Base-by-base conservation (phyloP, 2,329 filamentous ascomycete species). In the Myriosclerotinia duriaeana region DNA sequence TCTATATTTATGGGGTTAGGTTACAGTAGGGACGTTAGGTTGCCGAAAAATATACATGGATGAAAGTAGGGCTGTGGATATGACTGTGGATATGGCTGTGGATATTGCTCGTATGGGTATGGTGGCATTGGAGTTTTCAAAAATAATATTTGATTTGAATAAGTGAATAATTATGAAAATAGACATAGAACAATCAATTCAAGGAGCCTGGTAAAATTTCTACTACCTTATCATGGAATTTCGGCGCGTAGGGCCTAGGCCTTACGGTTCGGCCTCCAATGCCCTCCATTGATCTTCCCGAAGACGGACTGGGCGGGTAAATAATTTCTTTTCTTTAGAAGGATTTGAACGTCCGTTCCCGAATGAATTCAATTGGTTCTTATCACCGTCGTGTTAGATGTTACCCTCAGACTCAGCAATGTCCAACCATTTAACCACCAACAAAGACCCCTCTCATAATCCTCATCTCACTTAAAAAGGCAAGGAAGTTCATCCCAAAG, bases 41-140 rank as follows among this genome's bases (percentile, higher is more conserved):
- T 30, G 38, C 58, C 58, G 44, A 61, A 22, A 22, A 15, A 17
- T 38, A 26, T 50, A 38, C n/a, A 61, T 50, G 58, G 34, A 26
- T 60, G 14, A 8, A 8, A 34, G 30, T 34, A 34, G 30, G 30
- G 30, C 30, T 34, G 30, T 34, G 30, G 30, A 26, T 17, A n/a
- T 6, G 14, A 7, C 20, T 50, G n/a, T 52, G 48, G 48, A 50
- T 50, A 38, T 6, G 14, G 6, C 20, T 50, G n/a, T 52, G 48
- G 48, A 50, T 50, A 38, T 61, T 61, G 42, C 58, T 61, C 15
- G 36, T 61, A 48, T 50, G 34, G 58, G 58, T 38, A 61, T 61
- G 34, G 58, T 38, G 44, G 38, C 6, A 22, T 15, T 61, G 58
- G 46, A 38, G 44, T 38, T 36, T 36, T 46, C 3, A 36, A 17